phyloP scores from a whole-genome alignment of 805 yeast genomes.

The Metschnikowia kunwiensis region DNA sequence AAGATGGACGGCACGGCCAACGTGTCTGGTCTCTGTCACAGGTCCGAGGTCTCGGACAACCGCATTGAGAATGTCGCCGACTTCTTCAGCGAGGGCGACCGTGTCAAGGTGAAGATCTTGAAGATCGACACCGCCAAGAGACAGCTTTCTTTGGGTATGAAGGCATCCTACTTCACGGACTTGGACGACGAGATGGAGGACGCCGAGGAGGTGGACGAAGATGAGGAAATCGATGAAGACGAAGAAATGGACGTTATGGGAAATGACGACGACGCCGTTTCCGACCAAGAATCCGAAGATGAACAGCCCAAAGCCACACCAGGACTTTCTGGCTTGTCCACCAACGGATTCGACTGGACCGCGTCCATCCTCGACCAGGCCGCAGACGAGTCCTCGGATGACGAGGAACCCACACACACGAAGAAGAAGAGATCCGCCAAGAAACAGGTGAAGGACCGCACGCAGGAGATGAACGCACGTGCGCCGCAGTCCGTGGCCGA shows the following conservation, averaged over 20 bases:
- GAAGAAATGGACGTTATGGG: constrained; percentile 37
- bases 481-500: constrained; percentile 91
- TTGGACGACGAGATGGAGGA: constrained; percentile 30
- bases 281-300: constrained; percentile 25
- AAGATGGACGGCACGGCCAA: constrained; percentile 70
- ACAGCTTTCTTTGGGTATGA: constrained; percentile 86
- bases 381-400: constrained; percentile 52
- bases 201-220: constrained; percentile 10
- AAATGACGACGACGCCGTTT: constrained; percentile 24
- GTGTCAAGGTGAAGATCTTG: constrained; percentile 80
- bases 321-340: constrained; percentile 58
- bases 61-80: constrained; percentile 53
- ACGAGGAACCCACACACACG: constrained; percentile 57
- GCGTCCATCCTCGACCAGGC: constrained; percentile 85
- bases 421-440: constrained; percentile 46
- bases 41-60: constrained; percentile 76
- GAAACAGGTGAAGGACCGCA: constrained; percentile 66
- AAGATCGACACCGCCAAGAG: constrained; percentile 60
- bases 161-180: constrained; percentile 79
- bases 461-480: constrained; percentile 76
- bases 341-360: constrained; percentile 94
- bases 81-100: constrained; percentile 84
- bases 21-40: constrained; percentile 85
- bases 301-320: constrained; percentile 17
- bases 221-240: constrained; percentile 25